A percentile compares a stretch with the other conserved stretches of the same genome.
phyloP scores from a whole-genome alignment of 345 rosid species.

The Barbarea vulgaris region DNA sequence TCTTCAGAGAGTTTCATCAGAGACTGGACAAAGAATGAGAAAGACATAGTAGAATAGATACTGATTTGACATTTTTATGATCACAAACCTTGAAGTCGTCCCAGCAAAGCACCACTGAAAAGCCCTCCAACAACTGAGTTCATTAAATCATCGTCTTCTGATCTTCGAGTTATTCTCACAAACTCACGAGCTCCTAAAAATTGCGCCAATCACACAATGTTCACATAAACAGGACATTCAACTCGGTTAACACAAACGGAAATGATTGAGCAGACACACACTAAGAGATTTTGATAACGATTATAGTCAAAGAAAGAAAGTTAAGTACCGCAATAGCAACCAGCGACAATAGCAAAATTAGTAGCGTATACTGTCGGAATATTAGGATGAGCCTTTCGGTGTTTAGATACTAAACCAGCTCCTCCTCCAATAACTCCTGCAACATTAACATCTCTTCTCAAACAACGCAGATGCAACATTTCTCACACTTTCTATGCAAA shows the following conservation, averaged over 20 bases:
- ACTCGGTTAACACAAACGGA: neutral
- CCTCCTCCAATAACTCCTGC: slow-evolving; percentile 74
- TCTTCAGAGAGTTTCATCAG: neutral
- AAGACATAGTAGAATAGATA: slow-evolving; percentile 1
- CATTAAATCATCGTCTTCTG: slow-evolving; percentile 66
- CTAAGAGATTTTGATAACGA: neutral
- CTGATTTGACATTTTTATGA: neutral
- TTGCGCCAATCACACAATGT: neutral
- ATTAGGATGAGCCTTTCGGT: slow-evolving; percentile 61
- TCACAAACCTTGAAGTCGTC: slow-evolving; percentile 74
- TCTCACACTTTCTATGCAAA: neutral
- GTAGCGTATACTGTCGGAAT: slow-evolving; percentile 66
- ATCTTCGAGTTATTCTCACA: slow-evolving; percentile 65
- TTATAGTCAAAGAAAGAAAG: neutral
- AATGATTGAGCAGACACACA: neutral
- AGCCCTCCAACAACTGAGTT: slow-evolving; percentile 83
- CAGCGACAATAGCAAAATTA: slow-evolving; percentile 68
- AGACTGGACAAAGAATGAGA: slow-evolving; percentile 3
- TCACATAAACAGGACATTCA: neutral
- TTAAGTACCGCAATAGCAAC: slow-evolving; percentile 74
- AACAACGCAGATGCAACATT: neutral
- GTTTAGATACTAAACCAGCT: slow-evolving; percentile 65
- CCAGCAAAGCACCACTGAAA: slow-evolving; percentile 80
- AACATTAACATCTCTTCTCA: slow-evolving; percentile 20
- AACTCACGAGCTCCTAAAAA: slow-evolving; percentile 79